These are phyloP conservation scores for Inga oerstediana DNA, from an alignment of 306 rosid species.

Conservation along the genomic window DNA sequence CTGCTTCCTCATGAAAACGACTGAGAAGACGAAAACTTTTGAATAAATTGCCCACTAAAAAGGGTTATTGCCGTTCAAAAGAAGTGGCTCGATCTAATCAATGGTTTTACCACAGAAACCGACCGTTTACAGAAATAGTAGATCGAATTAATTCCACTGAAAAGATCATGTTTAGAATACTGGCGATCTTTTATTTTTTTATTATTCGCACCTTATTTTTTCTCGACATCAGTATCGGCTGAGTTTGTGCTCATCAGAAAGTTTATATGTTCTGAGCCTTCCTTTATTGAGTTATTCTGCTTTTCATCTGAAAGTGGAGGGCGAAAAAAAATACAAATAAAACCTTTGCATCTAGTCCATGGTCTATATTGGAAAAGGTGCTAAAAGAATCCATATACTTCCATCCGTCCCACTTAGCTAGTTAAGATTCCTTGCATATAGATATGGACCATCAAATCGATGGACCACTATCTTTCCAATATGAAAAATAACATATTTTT, in stretches of 20 bases:
- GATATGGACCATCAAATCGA: background rate
- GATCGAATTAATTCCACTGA: background rate
- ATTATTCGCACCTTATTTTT: background rate
- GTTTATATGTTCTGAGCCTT: background rate
- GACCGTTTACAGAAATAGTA: background rate
- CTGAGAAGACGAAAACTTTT: background rate
- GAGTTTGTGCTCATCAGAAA: conserved; percentile 17
- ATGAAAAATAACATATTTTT: background rate
- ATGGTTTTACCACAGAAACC: background rate
- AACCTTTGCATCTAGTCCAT: conserved; percentile 5
- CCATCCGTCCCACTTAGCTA: background rate
- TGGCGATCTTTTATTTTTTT: conserved; percentile 6
- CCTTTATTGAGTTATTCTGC: background rate
- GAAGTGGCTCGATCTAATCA: background rate
- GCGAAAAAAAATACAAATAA: background rate
- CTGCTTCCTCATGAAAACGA: background rate
- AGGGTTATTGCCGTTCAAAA: background rate
- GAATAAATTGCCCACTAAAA: background rate
- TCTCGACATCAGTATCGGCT: background rate
- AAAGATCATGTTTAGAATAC: background rate
- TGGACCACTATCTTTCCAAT: background rate
- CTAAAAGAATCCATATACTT: conserved; percentile 15
- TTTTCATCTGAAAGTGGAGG: conserved; percentile 24
- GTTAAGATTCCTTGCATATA: conserved; percentile 9
- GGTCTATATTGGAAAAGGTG: conserved; percentile 24